phyloP scores from a whole-genome alignment of 2,329 filamentous ascomycete genomes.

The Sclerotinia nivalis region DNA sequence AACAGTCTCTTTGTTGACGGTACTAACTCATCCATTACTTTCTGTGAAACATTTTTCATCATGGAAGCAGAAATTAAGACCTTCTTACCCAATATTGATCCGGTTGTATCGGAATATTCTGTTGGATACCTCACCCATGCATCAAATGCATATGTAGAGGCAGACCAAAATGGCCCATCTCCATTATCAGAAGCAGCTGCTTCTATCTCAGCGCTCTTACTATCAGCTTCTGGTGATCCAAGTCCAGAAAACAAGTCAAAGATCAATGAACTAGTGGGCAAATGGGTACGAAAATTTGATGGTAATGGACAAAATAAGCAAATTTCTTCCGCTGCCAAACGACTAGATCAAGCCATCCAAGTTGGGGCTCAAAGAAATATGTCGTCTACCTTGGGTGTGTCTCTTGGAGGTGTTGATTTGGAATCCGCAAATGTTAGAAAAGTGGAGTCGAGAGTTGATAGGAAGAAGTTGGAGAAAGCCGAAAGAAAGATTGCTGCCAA shows the following conservation, averaged over 20 bases:
- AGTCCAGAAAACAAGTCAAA: slow-evolving; percentile 70
- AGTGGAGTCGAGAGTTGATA: slow-evolving; percentile 95
- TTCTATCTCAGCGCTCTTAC: slow-evolving; percentile 80
- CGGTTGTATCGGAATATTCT: slow-evolving; percentile 86
- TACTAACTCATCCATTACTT: background rate
- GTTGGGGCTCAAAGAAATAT: slow-evolving; percentile 93
- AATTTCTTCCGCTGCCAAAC: slow-evolving; percentile 74
- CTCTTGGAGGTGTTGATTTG: slow-evolving; percentile 81
- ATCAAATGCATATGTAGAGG: slow-evolving; percentile 77
- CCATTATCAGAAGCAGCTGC: slow-evolving; percentile 83
- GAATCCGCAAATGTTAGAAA: slow-evolving; percentile 92
- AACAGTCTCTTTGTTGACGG: background rate
- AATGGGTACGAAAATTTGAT: slow-evolving; percentile 83
- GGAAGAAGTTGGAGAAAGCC: slow-evolving; percentile 98
- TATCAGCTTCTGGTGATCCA: slow-evolving; percentile 88
- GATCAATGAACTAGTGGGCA: slow-evolving; percentile 81
- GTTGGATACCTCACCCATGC: slow-evolving; percentile 94
- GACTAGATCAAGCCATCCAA: slow-evolving; percentile 91
- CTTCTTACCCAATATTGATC: slow-evolving; percentile 83
- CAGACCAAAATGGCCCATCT: slow-evolving; percentile 67
- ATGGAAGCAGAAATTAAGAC: slow-evolving; percentile 90
- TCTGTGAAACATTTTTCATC: background rate
- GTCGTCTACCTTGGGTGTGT: slow-evolving; percentile 89
- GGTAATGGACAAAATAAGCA: slow-evolving; percentile 67
- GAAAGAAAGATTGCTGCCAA: slow-evolving; percentile 97